Base-by-base conservation (phyloP, 805 yeast species). In the Myxozyma monticola region DNA sequence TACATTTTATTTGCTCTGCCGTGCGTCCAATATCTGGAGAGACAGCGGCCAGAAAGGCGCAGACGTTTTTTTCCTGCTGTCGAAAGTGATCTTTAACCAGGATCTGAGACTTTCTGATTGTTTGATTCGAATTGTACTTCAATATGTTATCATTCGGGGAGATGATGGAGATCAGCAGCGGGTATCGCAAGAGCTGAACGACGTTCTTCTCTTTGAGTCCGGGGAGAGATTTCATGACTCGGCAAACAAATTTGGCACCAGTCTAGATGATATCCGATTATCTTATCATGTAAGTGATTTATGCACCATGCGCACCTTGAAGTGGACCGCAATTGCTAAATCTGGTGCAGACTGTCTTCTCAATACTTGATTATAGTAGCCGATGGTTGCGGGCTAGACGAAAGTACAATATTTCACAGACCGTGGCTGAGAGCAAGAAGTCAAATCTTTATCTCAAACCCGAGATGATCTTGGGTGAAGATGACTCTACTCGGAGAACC, bases 291-390 rank as follows among this genome's bases (percentile, higher is more conserved):
- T 51, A 40, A 4, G 30, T 1, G 7, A 33, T 12, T 24, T 21
- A n/a, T 25, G 7, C 14, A 26, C 6, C 20, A n/a, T n/a, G n/a
- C n/a, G n/a, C n/a, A 14, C 6, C 5, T 15, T 26, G 18, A n/a
- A 38, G 6, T 17, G 14, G 12, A 17, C 6, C 22, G 4, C 26
- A 17, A 20, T 30, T 8, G 28, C 18, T 1, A 3, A 14, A n/a
- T 24, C 21, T 25, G 20, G 24, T 4, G 6, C 36, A 54, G 52
- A 46, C 88, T 0, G 76, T 89, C 0, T 88, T 93, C 61, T 80
- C 81, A 35, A 80, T 90, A 2, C 69, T 90, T 24, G 98, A 93
- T 62, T 88, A 89, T 62, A 79, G 89, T 55, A 79, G 83, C 50
- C 88, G 85, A 59, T 89, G 96, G 96, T 54, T 34, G 14, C 59